These are phyloP conservation scores for sweet orange (Citrus sinensis) DNA, from an alignment of 345 rosid genomes.

Conservation along the genomic window DVS_A1.0 CM039161.1:20311001-20311500, in stretches of 20 bases:
- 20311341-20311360: conserved; percentile 77
- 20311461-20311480: background rate
- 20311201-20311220: conserved; percentile 90
- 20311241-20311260: conserved; percentile 71
- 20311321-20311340: conserved; percentile 75
- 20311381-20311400: conserved; percentile 61
- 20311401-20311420: conserved; percentile 49
- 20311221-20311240: conserved; percentile 57
- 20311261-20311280: conserved; percentile 85
- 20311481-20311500: background rate
- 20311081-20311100: conserved; percentile 49
- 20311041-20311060: conserved; percentile 63
- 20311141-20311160: conserved; percentile 51
- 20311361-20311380: conserved; percentile 67
- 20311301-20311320: conserved; percentile 28
- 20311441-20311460: conserved; percentile 62
- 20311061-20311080: conserved; percentile 61
- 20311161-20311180: conserved; percentile 86
- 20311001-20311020: conserved; percentile 94
- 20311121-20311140: conserved; percentile 85
- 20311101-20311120: conserved; percentile 59
- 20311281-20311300: conserved; percentile 77
- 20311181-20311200: conserved; percentile 90
- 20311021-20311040: conserved; percentile 82
- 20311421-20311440: conserved; percentile 44